Conservation (phyloP, 176 grass and related monocot genomes). For the Oryza meyeriana region DNA sequence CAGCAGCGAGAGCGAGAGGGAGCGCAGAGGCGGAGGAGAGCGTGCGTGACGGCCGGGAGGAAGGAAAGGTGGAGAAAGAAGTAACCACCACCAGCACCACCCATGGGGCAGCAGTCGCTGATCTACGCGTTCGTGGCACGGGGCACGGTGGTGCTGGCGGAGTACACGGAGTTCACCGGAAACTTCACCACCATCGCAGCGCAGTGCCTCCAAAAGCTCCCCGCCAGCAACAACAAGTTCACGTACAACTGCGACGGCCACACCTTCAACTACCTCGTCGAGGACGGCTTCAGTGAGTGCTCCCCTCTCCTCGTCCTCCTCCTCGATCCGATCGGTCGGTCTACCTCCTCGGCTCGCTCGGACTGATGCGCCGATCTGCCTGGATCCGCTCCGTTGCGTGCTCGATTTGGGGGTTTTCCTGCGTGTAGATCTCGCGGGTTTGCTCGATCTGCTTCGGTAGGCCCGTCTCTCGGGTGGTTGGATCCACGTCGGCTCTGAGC, state of each 20-base stretch:
- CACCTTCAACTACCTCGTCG: slow-evolving; percentile 97
- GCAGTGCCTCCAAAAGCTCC: slow-evolving; percentile 89
- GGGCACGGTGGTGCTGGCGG: slow-evolving; percentile 75
- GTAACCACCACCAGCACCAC: too few relatives aligned
- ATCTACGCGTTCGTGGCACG: slow-evolving; percentile 95
- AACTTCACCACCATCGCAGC: slow-evolving; percentile 95
- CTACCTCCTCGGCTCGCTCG: background rate
- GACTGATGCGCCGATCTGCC: background rate
- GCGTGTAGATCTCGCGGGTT: slow-evolving; percentile 22
- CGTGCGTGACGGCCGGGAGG: background rate
- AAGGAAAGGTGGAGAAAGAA: background rate
- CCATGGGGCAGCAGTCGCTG: slow-evolving; percentile 87
- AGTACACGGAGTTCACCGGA: slow-evolving; percentile 92
- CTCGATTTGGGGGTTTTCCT: background rate
- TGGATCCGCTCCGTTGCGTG: slow-evolving; percentile 18
- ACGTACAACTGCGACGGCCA: slow-evolving; percentile 94
- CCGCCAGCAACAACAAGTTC: slow-evolving; percentile 92
- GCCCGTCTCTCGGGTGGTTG: background rate
- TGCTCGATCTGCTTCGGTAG: slow-evolving; percentile 11
- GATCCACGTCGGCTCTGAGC: slow-evolving; percentile 8
- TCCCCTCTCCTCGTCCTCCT: too few relatives aligned
- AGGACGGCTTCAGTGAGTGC: slow-evolving; percentile 85
- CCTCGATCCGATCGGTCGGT: background rate
- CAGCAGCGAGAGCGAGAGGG: too few relatives aligned
- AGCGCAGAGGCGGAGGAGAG: background rate